These are phyloP conservation scores for Penicillium vulpinum DNA, from an alignment of 2,329 filamentous ascomycete genomes.

Conservation along the genomic window DNA sequence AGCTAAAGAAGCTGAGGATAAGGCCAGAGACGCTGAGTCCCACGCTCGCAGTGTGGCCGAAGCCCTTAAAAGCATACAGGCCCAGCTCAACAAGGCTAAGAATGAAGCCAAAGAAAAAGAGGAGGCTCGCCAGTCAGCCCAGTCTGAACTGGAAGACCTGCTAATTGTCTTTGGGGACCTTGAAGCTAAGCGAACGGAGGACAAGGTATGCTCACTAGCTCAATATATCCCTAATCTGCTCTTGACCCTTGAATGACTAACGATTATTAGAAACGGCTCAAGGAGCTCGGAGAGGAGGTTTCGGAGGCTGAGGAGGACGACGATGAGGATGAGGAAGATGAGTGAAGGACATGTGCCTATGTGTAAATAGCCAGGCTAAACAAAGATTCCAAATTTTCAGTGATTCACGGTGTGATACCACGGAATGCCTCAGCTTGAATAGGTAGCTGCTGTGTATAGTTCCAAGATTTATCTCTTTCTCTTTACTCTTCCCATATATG, in stretches of 20 bases:
- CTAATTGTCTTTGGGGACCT: slow-evolving; percentile 78
- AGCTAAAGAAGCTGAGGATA: slow-evolving; percentile 42
- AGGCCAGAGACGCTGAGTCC: slow-evolving; percentile 35
- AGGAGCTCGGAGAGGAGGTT: slow-evolving; percentile 66
- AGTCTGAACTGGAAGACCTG: slow-evolving; percentile 76
- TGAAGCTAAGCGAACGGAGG: slow-evolving; percentile 72
- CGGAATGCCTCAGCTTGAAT: not conserved
- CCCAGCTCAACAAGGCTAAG: slow-evolving; percentile 35
- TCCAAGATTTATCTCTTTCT: not conserved
- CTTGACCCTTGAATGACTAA: slow-evolving; percentile 11
- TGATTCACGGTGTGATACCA: not conserved
- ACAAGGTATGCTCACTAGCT: slow-evolving; percentile 61
- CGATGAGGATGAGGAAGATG: slow-evolving; percentile 57
- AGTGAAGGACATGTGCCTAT: slow-evolving; percentile 36
- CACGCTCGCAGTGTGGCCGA: slow-evolving; percentile 48
- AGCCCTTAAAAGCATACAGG: slow-evolving; percentile 53
- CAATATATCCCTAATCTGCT: not conserved
- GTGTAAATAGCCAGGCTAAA: slow-evolving; percentile 9
- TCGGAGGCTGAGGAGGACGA: slow-evolving; percentile 75
- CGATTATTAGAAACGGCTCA: slow-evolving; percentile 59
- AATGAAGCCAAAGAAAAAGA: slow-evolving; percentile 52
- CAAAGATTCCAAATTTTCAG: not conserved
- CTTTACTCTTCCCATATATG: not conserved
- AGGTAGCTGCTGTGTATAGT: not conserved
- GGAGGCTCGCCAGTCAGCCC: slow-evolving; percentile 62